phyloP scores from a whole-genome alignment of 2,329 filamentous ascomycete species.

The Diaporthe amygdali region DNA sequence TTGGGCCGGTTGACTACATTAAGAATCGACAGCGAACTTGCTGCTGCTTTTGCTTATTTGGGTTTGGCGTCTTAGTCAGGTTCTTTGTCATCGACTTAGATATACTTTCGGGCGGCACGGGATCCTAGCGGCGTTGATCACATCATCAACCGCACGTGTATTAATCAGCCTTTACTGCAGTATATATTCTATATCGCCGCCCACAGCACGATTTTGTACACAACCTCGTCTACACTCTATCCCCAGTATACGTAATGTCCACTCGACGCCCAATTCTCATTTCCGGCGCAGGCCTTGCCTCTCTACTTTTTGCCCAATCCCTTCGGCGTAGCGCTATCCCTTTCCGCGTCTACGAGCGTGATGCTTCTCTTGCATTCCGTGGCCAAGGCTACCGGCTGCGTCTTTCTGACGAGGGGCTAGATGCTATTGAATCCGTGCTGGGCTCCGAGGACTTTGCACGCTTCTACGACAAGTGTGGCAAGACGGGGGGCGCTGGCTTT shows the following conservation, averaged over 20 bases:
- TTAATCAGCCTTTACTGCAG: neutral
- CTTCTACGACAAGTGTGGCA: conserved; percentile 66
- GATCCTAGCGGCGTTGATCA: neutral
- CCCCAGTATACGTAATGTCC: conserved; percentile 29
- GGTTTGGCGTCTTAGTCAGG: neutral
- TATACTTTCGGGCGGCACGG: neutral
- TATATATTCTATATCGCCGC: neutral
- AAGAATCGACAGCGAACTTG: neutral
- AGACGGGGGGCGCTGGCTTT: conserved; percentile 63
- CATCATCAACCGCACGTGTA: neutral
- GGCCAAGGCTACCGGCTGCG: conserved; percentile 68
- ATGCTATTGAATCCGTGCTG: conserved; percentile 65
- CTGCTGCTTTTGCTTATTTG: neutral
- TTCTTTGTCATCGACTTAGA: neutral
- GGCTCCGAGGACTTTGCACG: conserved; percentile 48
- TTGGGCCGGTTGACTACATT: neutral
- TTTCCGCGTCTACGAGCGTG: conserved; percentile 63
- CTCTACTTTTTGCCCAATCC: conserved; percentile 49
- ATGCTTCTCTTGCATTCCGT: conserved; percentile 55
- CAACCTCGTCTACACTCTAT: neutral
- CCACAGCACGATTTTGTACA: neutral
- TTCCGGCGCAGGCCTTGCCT: conserved; percentile 49
- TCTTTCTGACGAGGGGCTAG: conserved; percentile 60
- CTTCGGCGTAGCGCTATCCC: conserved; percentile 47
- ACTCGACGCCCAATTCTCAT: conserved; percentile 33